Evolutionary conservation across 2,329 filamentous ascomycete species (phyloP).

Genomic region (Colletotrichum sp.): DNA sequence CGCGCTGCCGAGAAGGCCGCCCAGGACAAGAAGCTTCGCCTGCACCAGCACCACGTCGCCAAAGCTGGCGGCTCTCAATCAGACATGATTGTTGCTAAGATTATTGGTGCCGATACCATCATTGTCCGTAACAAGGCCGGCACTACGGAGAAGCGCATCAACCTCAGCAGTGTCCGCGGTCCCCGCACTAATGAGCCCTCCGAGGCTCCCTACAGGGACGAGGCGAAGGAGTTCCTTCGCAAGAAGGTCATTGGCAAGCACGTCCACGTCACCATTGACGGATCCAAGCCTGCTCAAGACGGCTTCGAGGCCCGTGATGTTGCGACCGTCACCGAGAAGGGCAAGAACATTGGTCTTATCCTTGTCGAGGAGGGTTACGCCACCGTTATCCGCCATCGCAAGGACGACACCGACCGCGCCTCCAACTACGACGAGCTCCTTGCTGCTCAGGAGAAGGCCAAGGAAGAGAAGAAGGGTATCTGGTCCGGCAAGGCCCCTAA

Average conservation of each 20-base stretch:
- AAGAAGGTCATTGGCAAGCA: conserved; percentile 97
- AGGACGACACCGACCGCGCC: conserved; percentile 92
- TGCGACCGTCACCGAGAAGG: conserved; percentile 81
- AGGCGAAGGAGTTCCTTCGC: conserved; percentile 94
- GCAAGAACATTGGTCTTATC: conserved; percentile 83
- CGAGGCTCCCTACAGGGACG: conserved; percentile 86
- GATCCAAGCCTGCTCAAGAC: conserved; percentile 86
- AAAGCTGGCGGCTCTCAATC: conserved; percentile 64
- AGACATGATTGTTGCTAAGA: conserved; percentile 84
- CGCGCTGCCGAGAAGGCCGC: conserved; percentile 87
- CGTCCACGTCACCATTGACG: conserved; percentile 87
- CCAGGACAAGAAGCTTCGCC: conserved; percentile 74
- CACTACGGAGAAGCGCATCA: conserved; percentile 83
- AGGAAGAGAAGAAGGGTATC: conserved; percentile 90
- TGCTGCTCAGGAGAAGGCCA: conserved; percentile 80
- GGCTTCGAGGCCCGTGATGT: conserved; percentile 96
- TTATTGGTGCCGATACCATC: conserved; percentile 89
- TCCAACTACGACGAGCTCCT: conserved; percentile 92
- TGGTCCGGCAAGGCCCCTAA: conserved; percentile 92
- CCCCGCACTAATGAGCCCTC: conserved; percentile 88
- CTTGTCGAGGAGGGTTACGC: conserved; percentile 94
- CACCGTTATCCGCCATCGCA: conserved; percentile 91
- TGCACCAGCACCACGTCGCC: conserved; percentile 83
- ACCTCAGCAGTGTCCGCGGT: conserved; percentile 89
- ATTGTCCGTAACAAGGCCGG: conserved; percentile 86